Base-by-base conservation (phyloP, 1,139 yeast genomes). In the Magnusiomyces suaveolens region DNA sequence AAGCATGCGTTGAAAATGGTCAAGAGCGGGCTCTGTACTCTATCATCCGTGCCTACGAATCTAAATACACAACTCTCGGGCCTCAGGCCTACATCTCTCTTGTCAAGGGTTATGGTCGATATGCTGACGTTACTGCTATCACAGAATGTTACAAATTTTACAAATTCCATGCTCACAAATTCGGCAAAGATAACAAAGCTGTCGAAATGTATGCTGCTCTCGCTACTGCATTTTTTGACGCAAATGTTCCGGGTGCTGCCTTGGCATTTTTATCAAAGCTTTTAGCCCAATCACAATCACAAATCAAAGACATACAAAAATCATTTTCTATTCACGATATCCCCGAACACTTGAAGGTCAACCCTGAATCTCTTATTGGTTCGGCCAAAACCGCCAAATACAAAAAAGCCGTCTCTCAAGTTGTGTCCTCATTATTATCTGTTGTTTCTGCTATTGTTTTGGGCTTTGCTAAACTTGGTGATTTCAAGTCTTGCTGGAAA, bases 381-480 rank as follows among this genome's bases (percentile, higher is more conserved):
- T 16, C 43, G 6, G 20, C 8, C 6, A 38, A 16, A 14, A 18
- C 43, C 18, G 20, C 16, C 4, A 38, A 38, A 18, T 38, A 38
- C 20, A 38, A 14, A n/a, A 8, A 38, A 14, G 43, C 16, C 16
- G 18, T 38, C n/a, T 8, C 10, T 38, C 8, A 50, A 43, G 23
- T 51, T 10, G 14, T 36, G 12, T 56, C 53, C n/a, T 24, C 56
- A 18, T 39, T 54, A 26, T 20, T 41, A 8, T 52, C 60, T 53
- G 52, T 62, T 43, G 55, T 56, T 18, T 55, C 59, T 4, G 59
- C 60, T 3, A 57, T 69, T 3, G 54, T 68, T 10, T 52, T 55
- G 4, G 74, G 71, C 2, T 68, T 71, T 46, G 64, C 68, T 2
- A 23, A 57, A 2, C 32, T 48, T 16, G 69, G 70, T 1, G 65